phyloP scores from a whole-genome alignment of 164 flowering plant genomes.

The Vitis rotundifolia region DNA sequence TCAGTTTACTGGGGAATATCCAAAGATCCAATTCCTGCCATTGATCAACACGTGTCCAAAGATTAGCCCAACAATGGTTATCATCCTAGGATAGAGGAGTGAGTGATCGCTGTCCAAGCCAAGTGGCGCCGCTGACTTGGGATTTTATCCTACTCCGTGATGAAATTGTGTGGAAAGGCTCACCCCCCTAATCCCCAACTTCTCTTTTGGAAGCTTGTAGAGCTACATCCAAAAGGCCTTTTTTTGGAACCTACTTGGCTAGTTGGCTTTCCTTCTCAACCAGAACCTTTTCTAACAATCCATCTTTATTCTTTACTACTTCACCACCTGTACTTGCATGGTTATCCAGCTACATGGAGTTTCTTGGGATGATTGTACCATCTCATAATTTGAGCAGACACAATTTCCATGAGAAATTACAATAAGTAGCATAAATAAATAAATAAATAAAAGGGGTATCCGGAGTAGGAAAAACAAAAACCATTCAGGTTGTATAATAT shows the following conservation, averaged over 20 bases:
- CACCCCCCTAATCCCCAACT: conserved; percentile 1
- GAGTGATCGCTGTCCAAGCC: conserved; percentile 44
- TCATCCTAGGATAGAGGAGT: conserved; percentile 53
- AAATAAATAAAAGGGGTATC: too few relatives aligned
- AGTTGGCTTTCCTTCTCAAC: not conserved
- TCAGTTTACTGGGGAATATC: conserved; percentile 25
- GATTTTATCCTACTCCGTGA: not conserved
- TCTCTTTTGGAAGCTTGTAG: not conserved
- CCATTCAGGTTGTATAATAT: too few relatives aligned
- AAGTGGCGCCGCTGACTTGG: conserved; percentile 22
- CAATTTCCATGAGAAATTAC: too few relatives aligned
- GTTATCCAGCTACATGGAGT: too few relatives aligned
- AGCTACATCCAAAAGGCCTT: not conserved
- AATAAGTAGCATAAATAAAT: too few relatives aligned
- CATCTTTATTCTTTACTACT: not conserved
- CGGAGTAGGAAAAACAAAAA: too few relatives aligned
- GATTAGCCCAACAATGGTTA: conserved; percentile 47
- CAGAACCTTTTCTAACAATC: not conserved
- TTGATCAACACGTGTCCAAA: conserved; percentile 45
- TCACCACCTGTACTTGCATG: not conserved
- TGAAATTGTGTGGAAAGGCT: conserved; percentile 21
- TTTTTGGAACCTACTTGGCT: not conserved
- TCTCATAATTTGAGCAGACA: too few relatives aligned
- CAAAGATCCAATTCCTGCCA: conserved; percentile 13
- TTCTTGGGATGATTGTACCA: too few relatives aligned